Evolutionary conservation across 768 basidiomycete genomes (phyloP), one percentile per base, ranked within the genome.

Genomic region (Leccinum disarticulatum): DNA sequence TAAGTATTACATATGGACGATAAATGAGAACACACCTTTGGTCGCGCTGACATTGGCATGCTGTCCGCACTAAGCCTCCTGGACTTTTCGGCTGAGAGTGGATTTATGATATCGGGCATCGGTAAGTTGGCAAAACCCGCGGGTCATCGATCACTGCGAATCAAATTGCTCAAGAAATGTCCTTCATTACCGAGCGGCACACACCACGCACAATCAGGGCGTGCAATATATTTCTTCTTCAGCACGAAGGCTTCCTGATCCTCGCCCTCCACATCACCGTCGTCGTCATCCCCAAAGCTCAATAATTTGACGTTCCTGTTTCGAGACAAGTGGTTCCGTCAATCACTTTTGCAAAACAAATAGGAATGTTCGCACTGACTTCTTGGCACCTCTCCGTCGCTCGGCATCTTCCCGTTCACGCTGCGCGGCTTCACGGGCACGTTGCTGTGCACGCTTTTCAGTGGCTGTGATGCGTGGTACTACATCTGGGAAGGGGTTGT

Each of bases 401-500:
- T 83, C 80, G 36, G 80, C 83, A 64, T 92, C 90, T 66, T 93
- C 91, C n/a, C 90, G 77, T 70, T 93, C 90, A 54, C 82, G 80
- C 65, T 87, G 87, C 1, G 83, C 87, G 61, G 85, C 81, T 68
- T 93, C 87, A 43, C 86, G 82, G 2, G 95, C 96, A 56, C 82
- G 82, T 61, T 88, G 88, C 70, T 99, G 97, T 0, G 80, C 87
- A 43, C 87, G 83, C 62, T 90, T 88, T 76, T 98, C 97, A 2
- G 87, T 92, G 1, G 95, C 94, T 1, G 97, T 99, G 60, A 98
- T 99, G 27, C 97, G 87, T 5, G 96, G 96, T 38, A 95, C 83
- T 64, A 98, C 97, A 69, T 98, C 95, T 56, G 88, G 84, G 71
- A 97, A 98, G 0, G 97, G 96, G 69, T 98, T 96, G 56, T 97